phyloP scores from a whole-genome alignment of 495 filamentous ascomycete genomes.

The Choiromyces venosus region DNA sequence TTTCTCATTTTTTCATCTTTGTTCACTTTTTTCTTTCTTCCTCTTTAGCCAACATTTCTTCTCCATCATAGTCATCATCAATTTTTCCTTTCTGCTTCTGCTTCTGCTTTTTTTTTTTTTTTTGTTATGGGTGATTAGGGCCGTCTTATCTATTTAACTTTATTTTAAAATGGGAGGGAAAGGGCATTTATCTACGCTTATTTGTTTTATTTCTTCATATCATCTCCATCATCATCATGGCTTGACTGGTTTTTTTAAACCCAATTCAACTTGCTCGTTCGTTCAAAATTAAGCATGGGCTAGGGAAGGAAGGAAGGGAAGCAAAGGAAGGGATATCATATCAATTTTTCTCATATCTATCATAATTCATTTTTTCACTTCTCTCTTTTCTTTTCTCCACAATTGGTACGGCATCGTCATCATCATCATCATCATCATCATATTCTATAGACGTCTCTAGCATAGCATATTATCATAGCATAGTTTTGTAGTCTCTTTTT shows the following conservation, averaged over 20 bases:
- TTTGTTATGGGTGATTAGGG: not conserved
- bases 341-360: not conserved
- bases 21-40: not conserved
- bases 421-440: not conserved
- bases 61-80: not conserved
- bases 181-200: not conserved
- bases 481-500: not conserved
- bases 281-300: not conserved
- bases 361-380: not conserved
- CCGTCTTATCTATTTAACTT: not conserved
- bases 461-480: not conserved
- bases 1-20: conserved; percentile 6
- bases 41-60: not conserved
- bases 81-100: not conserved
- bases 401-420: not conserved
- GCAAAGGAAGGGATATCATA: not conserved
- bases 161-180: not conserved
- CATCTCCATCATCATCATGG: not conserved
- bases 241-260: not conserved
- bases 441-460: not conserved
- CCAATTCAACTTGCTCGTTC: not conserved
- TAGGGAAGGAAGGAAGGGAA: not conserved
- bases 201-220: not conserved
- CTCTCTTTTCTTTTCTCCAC: too few species aligned
- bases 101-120: too few species aligned